Evolutionary conservation across 2,329 filamentous ascomycete species (phyloP).

Genomic region (Colletotrichum spinosum): DNA sequence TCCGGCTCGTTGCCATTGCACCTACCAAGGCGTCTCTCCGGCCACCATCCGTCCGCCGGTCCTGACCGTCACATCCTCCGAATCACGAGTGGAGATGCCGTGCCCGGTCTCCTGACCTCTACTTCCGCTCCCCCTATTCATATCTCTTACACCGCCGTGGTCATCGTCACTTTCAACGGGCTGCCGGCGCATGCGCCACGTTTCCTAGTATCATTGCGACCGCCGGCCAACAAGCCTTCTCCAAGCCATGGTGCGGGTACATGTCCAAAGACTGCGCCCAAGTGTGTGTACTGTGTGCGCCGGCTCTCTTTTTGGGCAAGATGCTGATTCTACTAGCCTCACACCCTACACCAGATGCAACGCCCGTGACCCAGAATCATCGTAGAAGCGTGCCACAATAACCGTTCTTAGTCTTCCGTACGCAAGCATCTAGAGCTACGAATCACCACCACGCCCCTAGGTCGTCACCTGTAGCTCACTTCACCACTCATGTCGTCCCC

Average conservation of each 20-base stretch:
- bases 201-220: constrained; percentile 23
- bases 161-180: constrained; percentile 23
- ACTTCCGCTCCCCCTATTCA: constrained; percentile 27
- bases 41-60: constrained; percentile 17
- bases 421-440: constrained; percentile 20
- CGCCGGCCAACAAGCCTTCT: constrained; percentile 26
- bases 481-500: not conserved
- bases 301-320: constrained; percentile 5
- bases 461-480: constrained; percentile 14
- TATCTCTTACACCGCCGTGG: constrained; percentile 13
- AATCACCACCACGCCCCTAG: constrained; percentile 22
- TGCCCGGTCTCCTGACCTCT: constrained; percentile 24
- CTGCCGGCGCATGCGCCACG: constrained; percentile 15
- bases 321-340: constrained; percentile 7
- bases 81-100: constrained; percentile 10
- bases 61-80: constrained; percentile 21
- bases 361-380: not conserved
- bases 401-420: constrained; percentile 13
- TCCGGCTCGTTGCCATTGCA: constrained; percentile 20
- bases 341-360: constrained; percentile 21
- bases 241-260: constrained; percentile 14
- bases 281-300: constrained; percentile 34
- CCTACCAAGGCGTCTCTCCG: constrained; percentile 31
- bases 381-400: constrained; percentile 1
- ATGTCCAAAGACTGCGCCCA: constrained; percentile 4